These are phyloP conservation scores for Alternaria infectoria DNA, from an alignment of 2,329 filamentous ascomycete genomes.

Conservation along the genomic window DNA sequence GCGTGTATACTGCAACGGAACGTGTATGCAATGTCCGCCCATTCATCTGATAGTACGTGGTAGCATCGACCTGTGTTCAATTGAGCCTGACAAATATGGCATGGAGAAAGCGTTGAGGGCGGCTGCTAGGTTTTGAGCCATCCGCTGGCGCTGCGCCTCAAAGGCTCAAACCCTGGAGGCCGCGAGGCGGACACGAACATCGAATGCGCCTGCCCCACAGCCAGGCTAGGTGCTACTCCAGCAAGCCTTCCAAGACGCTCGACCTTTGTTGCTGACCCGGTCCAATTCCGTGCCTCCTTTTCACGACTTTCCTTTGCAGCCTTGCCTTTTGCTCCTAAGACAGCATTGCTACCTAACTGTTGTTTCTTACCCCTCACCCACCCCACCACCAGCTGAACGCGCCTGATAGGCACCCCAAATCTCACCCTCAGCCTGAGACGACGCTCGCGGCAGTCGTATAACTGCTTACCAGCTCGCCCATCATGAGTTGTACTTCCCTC, in stretches of 20 bases:
- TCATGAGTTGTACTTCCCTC: constrained; percentile 44
- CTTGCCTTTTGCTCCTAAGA: constrained; percentile 16
- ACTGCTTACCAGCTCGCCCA: constrained; percentile 35
- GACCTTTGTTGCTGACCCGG: constrained; percentile 22
- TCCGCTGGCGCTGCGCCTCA: constrained; percentile 26
- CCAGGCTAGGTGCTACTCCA: constrained; percentile 26
- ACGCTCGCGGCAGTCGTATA: constrained; percentile 32
- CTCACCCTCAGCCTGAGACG: constrained; percentile 40
- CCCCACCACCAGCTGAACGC: constrained; percentile 36
- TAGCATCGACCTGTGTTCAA: background rate
- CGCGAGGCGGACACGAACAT: constrained; percentile 33
- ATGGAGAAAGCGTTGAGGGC: constrained; percentile 2
- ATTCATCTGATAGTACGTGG: background rate
- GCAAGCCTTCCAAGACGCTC: constrained; percentile 23
- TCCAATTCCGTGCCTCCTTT: constrained; percentile 22
- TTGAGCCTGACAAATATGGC: constrained; percentile 17
- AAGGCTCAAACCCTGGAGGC: constrained; percentile 25
- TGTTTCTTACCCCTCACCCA: constrained; percentile 38
- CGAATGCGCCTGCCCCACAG: constrained; percentile 35
- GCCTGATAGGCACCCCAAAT: constrained; percentile 36
- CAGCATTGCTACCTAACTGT: constrained; percentile 28
- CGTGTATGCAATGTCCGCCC: background rate
- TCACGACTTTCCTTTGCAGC: constrained; percentile 15
- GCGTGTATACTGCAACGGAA: background rate
- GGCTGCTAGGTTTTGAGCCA: constrained; percentile 12